Evolutionary conservation across 2,329 filamentous ascomycete genomes (phyloP).

Genomic region (Monilinia fructigena): DNA sequence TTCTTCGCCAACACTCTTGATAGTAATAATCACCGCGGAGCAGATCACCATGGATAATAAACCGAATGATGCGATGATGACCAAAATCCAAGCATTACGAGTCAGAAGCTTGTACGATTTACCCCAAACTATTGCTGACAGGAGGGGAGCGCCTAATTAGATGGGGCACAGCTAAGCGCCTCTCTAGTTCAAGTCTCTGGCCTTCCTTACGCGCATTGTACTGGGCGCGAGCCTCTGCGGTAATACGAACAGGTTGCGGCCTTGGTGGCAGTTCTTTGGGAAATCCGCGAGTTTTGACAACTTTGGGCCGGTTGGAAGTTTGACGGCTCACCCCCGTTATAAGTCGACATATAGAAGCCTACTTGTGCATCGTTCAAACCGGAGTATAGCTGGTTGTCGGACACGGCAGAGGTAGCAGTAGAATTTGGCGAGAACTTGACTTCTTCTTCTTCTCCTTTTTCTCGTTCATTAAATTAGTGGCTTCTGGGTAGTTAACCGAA

Average conservation of each 20-base stretch:
- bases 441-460: not conserved
- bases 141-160: not conserved
- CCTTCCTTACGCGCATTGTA: not conserved
- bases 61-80: not conserved
- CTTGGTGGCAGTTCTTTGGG: constrained; percentile 3
- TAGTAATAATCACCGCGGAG: not conserved
- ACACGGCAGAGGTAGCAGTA: not conserved
- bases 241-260: constrained; percentile 4
- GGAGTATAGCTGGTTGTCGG: constrained; percentile 7
- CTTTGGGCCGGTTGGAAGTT: not conserved
- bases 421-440: not conserved
- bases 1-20: not conserved
- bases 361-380: constrained; percentile 12
- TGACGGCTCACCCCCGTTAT: not conserved
- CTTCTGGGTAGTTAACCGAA: too few species aligned
- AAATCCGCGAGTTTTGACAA: not conserved
- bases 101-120: not conserved
- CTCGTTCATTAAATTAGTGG: not conserved
- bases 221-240: constrained; percentile 9
- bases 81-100: not conserved
- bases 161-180: not conserved
- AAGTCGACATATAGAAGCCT: constrained; percentile 4
- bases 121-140: not conserved
- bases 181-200: not conserved
- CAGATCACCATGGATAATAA: not conserved